Evolutionary conservation across 495 filamentous ascomycete species (phyloP).

Genomic region (Aspergillus sparsus): DNA sequence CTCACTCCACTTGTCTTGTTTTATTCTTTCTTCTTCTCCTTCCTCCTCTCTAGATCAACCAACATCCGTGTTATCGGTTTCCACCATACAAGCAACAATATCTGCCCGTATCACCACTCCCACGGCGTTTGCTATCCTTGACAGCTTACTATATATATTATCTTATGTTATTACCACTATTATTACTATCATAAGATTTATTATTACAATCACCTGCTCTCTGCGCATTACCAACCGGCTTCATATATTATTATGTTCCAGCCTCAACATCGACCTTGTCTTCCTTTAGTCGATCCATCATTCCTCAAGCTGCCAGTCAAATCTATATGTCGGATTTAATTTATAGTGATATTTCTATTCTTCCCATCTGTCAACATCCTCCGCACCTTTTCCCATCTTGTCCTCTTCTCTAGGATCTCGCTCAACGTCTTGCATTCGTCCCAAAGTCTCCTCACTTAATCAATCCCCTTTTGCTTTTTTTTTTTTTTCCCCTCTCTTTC

Average conservation of each 20-base stretch:
- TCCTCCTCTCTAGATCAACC: constrained; percentile 1
- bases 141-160: constrained; percentile 24
- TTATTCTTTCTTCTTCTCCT: constrained; percentile 5
- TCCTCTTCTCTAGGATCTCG: constrained; percentile 16
- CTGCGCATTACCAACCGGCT: neutral
- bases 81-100: constrained; percentile 2
- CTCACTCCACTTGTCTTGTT: constrained; percentile 7
- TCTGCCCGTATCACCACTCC: constrained; percentile 20
- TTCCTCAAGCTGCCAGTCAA: constrained; percentile 20
- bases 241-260: constrained; percentile 22
- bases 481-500: neutral
- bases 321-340: constrained; percentile 27
- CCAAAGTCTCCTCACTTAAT: neutral
- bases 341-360: constrained; percentile 24
- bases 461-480: neutral
- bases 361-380: constrained; percentile 21
- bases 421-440: constrained; percentile 5
- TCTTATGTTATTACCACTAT: constrained; percentile 15
- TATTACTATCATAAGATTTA: constrained; percentile 10
- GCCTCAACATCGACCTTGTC: constrained; percentile 20
- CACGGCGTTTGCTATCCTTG: constrained; percentile 11
- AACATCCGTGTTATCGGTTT: neutral
- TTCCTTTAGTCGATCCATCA: constrained; percentile 24
- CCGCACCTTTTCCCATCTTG: constrained; percentile 20
- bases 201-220: constrained; percentile 11